Percentiles rank a stretch among this genome's conserved stretches.
Conservation (phyloP, 495 filamentous ascomycete species). For the Annulohypoxylon bovei region DNA sequence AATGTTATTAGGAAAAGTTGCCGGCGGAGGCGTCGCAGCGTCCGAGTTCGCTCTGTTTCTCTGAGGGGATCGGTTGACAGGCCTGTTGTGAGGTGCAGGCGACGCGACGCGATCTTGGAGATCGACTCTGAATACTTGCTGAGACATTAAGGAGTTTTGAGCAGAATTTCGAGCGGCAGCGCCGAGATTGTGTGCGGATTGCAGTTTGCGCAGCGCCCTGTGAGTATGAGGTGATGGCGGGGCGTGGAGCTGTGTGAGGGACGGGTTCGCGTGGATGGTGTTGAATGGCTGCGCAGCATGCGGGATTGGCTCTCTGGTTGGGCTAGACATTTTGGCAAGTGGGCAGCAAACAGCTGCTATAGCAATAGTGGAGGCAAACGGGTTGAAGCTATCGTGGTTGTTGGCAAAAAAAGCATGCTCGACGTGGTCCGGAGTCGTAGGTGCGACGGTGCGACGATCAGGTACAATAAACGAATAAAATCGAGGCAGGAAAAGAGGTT, state of each 20-base stretch:
- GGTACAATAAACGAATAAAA: constrained; percentile 3
- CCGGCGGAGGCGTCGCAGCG: constrained; percentile 55
- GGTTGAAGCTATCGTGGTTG: constrained; percentile 28
- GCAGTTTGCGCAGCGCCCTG: constrained; percentile 63
- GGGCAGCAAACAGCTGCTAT: neutral
- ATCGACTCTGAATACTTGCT: constrained; percentile 56
- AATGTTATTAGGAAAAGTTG: constrained; percentile 31
- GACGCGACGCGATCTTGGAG: constrained; percentile 39
- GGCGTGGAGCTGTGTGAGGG: constrained; percentile 41
- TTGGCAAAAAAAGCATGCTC: constrained; percentile 20
- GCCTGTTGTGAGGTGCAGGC: constrained; percentile 44
- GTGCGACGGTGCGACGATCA: constrained; percentile 27
- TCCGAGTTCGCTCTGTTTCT: constrained; percentile 80
- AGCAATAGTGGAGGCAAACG: neutral
- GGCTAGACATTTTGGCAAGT: constrained; percentile 50
- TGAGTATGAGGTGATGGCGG: constrained; percentile 59
- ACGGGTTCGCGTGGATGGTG: constrained; percentile 1
- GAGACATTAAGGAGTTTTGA: constrained; percentile 62
- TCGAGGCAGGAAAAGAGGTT: constrained; percentile 34
- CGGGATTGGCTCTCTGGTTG: constrained; percentile 47
- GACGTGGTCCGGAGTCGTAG: constrained; percentile 14
- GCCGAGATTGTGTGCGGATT: constrained; percentile 66
- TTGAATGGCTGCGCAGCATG: constrained; percentile 40
- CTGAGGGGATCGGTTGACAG: constrained; percentile 59
- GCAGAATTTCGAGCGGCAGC: constrained; percentile 44